Evolutionary conservation across 768 basidiomycete species (phyloP), one percentile per base, ranked within the genome.

Genomic region (Grammothele lineata): DNA sequence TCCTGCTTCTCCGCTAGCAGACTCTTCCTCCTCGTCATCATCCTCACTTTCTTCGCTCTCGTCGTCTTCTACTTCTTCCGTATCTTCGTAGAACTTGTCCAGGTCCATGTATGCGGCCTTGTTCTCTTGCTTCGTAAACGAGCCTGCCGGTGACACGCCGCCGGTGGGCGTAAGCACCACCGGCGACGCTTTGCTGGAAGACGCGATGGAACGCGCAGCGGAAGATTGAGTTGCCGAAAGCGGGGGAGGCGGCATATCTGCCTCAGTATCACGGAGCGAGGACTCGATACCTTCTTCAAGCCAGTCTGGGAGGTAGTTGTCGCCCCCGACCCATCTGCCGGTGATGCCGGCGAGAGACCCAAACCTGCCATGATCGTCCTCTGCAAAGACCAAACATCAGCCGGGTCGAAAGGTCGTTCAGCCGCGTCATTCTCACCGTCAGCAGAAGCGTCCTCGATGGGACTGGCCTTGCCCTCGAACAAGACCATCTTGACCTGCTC

Each of bases 401-500:
- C n/a, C n/a, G n/a, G n/a, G n/a, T n/a, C n/a, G n/a, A n/a, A n/a
- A n/a, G n/a, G n/a, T n/a, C n/a, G n/a, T n/a, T n/a, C n/a, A n/a
- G n/a, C n/a, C n/a, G n/a, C n/a, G n/a, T n/a, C n/a, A 23, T 10
- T 39, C 42, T 22, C 26, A 51, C 53, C 47, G 21, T 47, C 41
- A 47, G 34, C 34, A 19, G 32, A 22, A 1, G 51, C 57, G 33
- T 63, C 57, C 36, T 75, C 70, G 27, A 68, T 69, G 38, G 71
- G 69, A 4, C 68, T 70, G 6, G 70, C 65, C 62, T 92, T 91
- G 0, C 88, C 87, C 21, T 86, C 81, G 55, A 92, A 87, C 33
- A 95, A 65, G 1, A 96, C 83, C 25, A 88, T 66, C 45, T 69
- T 75, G 17, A 92, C 85, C 61, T 96, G 93, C 57, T 93, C 92